Base-by-base conservation (phyloP, 805 yeast species). In the Brettanomyces nanus region DNA sequence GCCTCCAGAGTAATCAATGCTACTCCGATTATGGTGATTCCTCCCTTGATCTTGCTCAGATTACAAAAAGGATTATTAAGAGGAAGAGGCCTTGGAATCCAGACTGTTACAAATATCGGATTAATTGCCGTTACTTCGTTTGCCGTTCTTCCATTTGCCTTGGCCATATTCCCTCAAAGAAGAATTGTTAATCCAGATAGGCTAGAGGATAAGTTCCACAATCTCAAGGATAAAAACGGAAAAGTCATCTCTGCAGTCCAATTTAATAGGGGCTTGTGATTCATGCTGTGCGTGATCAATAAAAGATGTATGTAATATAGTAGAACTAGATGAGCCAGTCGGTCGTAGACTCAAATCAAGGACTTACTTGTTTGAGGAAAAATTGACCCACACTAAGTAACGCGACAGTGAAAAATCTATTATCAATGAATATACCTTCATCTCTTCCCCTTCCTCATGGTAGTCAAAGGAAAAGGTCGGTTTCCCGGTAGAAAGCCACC, bases 201-300 rank as follows among this genome's bases (percentile, higher is more conserved):
- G 31, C 65, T 92, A 39, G 98, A 92, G 60, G 59, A 67, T 1
- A 63, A 76, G 40, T 75, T 90, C 58, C 69, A 65, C 14, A 69
- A 66, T 28, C 66, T 81, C 53, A 78, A 72, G 54, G 81, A 80
- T 50, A 65, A 65, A 35, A 56, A 75, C 11, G 95, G 95, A 6
- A 59, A 68, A 5, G 62, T 59, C 21, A 68, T 85, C 32, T 61
- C 63, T 21, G 59, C 65, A 9, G 87, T 90, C 18, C 80, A 81
- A 65, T 92, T 92, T 63, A 92, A 92, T 63, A 77, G 98, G 61
- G 98, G 98, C 47, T n/a, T n/a, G n/a, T n/a, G n/a, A n/a, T n/a
- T n/a, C n/a, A n/a, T n/a, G n/a, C n/a, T n/a, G n/a, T n/a, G n/a
- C n/a, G n/a, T n/a, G n/a, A n/a, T n/a, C n/a, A n/a, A n/a, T n/a